Conservation (phyloP, 805 yeast species). For the Ogataea henricii region DNA sequence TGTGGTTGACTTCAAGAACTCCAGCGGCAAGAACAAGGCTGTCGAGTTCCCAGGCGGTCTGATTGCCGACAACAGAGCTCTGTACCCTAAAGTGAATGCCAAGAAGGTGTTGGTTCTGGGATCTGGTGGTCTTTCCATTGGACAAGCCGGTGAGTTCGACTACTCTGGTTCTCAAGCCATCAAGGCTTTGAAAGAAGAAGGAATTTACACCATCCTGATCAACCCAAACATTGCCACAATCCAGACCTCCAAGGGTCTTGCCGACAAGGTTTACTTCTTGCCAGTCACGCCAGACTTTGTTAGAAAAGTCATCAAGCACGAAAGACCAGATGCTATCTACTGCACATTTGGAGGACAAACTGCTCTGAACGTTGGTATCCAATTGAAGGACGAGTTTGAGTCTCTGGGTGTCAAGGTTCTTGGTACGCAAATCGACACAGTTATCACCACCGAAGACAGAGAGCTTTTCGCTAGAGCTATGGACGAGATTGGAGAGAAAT, state of each 20-base stretch:
- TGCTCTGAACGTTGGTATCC: conserved; percentile 93
- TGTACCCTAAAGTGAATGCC: conserved; percentile 76
- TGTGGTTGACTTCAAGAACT: conserved; percentile 63
- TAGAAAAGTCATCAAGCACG: conserved; percentile 90
- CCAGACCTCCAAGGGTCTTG: conserved; percentile 96
- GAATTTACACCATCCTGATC: conserved; percentile 91
- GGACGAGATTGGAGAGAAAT: conserved; percentile 93
- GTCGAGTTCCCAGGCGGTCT: conserved; percentile 91
- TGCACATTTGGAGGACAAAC: conserved; percentile 99
- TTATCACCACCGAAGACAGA: conserved; percentile 97
- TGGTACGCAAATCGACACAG: conserved; percentile 95
- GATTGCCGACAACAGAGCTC: conserved; percentile 68
- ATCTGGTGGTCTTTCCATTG: conserved; percentile 97
- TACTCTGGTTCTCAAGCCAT: conserved; percentile 99
- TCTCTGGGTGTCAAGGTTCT: conserved; percentile 88
- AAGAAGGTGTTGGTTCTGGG: conserved; percentile 94
- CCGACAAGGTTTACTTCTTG: conserved; percentile 95
- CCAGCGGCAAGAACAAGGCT: conserved; percentile 61
- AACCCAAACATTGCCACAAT: conserved; percentile 98
- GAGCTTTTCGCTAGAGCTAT: conserved; percentile 92
- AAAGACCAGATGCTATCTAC: conserved; percentile 95
- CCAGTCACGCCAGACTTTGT: conserved; percentile 98
- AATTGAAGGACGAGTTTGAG: conserved; percentile 93
- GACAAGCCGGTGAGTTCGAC: conserved; percentile 99
- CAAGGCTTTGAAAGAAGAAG: conserved; percentile 97